phyloP scores from a whole-genome alignment of 192 early-diverging fungal genomes.

The Entomortierella beljakovae region DNA sequence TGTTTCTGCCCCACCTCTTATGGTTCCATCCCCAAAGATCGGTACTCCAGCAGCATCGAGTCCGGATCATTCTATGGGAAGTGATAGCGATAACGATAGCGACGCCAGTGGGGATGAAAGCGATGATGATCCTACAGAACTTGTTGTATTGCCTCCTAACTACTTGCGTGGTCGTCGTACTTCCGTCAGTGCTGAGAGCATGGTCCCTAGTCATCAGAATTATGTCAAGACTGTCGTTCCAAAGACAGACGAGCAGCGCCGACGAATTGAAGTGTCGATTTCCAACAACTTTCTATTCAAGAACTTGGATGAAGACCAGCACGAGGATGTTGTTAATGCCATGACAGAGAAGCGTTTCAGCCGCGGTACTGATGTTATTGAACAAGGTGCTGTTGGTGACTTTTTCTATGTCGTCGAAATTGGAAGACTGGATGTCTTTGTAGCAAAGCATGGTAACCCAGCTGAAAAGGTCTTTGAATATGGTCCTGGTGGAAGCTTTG shows the following conservation, averaged over 20 bases:
- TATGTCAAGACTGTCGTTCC: conserved; percentile 90
- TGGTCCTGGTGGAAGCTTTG: conserved; percentile 91
- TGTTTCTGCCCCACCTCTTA: conserved; percentile 51
- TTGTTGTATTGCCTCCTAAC: conserved; percentile 66
- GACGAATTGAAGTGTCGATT: conserved; percentile 85
- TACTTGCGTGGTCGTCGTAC: conserved; percentile 92
- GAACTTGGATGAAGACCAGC: conserved; percentile 95
- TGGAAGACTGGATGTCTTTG: conserved; percentile 93
- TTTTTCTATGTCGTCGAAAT: conserved; percentile 98
- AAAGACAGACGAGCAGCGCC: conserved; percentile 87
- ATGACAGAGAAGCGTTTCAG: conserved; percentile 91
- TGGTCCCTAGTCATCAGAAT: conserved; percentile 88
- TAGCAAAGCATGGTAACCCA: conserved; percentile 72
- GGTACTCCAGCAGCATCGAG: conserved; percentile 56
- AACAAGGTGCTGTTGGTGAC: conserved; percentile 96
- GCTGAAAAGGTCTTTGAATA: conserved; percentile 84
- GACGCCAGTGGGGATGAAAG: conserved; percentile 71
- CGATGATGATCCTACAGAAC: conserved; percentile 72
- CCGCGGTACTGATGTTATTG: conserved; percentile 82
- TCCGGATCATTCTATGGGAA: conserved; percentile 63
- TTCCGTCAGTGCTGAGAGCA: conserved; percentile 96
- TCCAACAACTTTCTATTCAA: conserved; percentile 94
- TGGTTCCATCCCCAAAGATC: conserved; percentile 48
- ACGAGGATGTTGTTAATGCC: conserved; percentile 93
- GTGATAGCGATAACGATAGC: conserved; percentile 51